Conservation (phyloP, 176 grass and related monocot genomes). For the Oryza australiensis region DNA sequence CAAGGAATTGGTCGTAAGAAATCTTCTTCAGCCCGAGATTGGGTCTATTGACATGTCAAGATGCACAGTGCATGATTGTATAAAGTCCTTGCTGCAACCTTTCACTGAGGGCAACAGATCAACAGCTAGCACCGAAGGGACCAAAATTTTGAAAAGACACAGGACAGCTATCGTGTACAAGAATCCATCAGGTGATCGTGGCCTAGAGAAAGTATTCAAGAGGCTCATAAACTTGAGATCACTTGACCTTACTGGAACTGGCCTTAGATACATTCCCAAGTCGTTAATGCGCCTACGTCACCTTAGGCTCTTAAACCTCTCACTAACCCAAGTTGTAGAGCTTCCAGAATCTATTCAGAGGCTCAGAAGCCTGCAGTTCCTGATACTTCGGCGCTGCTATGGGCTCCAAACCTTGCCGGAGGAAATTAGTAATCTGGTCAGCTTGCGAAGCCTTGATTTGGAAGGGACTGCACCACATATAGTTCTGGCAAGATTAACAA, state of each 20-base stretch:
- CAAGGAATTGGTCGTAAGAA: constrained; percentile 36
- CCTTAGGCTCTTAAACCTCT: constrained; percentile 52
- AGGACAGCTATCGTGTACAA: constrained; percentile 32
- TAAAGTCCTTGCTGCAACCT: constrained; percentile 33
- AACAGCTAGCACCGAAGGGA: not conserved
- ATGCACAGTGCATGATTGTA: constrained; percentile 32
- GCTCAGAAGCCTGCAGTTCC: constrained; percentile 46
- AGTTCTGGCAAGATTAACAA: constrained; percentile 19
- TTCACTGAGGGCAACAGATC: not conserved
- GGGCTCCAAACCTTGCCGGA: constrained; percentile 22
- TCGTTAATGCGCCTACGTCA: constrained; percentile 30
- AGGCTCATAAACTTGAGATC: constrained; percentile 25
- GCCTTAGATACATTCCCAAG: constrained; percentile 35
- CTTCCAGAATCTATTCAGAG: constrained; percentile 39
- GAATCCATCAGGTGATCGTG: constrained; percentile 22
- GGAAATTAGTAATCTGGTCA: constrained; percentile 26
- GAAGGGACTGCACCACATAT: constrained; percentile 13
- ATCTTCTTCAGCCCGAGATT: constrained; percentile 38
- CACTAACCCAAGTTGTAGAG: constrained; percentile 26
- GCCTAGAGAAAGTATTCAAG: no score
- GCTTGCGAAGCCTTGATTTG: constrained; percentile 41
- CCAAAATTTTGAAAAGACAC: not conserved
- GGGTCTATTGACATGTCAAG: not conserved
- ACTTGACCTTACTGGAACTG: constrained; percentile 28
- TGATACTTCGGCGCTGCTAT: constrained; percentile 28